Evolutionary conservation across 331 rosid genomes (phyloP), one percentile per base, ranked within the genome.

Genomic region (Acacia concinna): DNA sequence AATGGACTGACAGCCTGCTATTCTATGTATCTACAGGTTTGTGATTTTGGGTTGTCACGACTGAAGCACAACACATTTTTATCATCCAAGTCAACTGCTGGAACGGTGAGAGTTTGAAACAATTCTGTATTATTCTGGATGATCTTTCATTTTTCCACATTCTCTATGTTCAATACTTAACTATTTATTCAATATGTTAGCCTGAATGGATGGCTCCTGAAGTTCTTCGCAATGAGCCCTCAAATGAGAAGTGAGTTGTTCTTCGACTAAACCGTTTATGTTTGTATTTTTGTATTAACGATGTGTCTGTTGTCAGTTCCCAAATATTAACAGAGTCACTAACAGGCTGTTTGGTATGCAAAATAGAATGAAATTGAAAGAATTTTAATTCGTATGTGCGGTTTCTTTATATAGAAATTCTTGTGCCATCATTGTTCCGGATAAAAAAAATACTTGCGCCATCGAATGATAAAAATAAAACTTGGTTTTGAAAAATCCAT

Each of bases 151-250:
- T 79, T 74, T 40, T 79, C 56, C 52, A 62, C 65, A 49, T 46
- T 79, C 72, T 59, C 60, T 60, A 21, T 77, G 15, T 81, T 73
- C 56, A 40, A 81, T 57, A 68, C 81, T 85, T 60, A 86, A 79
- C 62, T 74, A 76, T 79, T 64, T 62, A 44, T 1, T 90, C 81
- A 27, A 34, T 76, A 32, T 85, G 71, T 76, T 84, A 96, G 99
- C 99, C 99, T 75, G 99, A 96, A 88, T 96, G 99, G 99, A 96
- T 96, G 99, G 97, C 99, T 54, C 99, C 98, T 27, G 99, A 96
- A 84, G 99, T 96, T 89, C 96, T 96, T 76, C 97, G 98, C 77
- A 96, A 96, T 18, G 99, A 96, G 72, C 97, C 97, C 82, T 96
- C 99, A 69, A 93, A 96, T 86, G 99, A 96, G 87, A 96, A 96